phyloP scores from a whole-genome alignment of 257 asterid species.

The Gentiana dahurica region DNA sequence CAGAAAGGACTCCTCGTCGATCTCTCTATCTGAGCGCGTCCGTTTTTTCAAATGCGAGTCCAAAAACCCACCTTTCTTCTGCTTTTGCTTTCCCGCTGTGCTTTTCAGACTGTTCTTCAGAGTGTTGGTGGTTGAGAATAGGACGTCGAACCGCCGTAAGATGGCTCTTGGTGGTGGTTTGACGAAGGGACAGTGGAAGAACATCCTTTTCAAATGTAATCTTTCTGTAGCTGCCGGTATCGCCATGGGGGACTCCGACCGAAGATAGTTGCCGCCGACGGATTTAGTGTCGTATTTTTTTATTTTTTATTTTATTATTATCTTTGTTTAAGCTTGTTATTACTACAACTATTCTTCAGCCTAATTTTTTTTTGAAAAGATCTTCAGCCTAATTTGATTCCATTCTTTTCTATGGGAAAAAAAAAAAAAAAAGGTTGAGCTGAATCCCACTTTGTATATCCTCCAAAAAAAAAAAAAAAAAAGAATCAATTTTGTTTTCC shows the following conservation, averaged over 20 bases:
- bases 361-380: too few relatives aligned
- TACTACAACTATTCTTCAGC: too few relatives aligned
- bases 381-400: too few relatives aligned
- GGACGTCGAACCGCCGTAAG: conserved; percentile 11
- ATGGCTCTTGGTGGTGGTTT: conserved; percentile 12
- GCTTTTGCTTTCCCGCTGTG: conserved; percentile 13
- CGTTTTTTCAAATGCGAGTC: conserved; percentile 55
- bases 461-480: too few relatives aligned
- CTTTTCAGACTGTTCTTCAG: not conserved
- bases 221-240: conserved; percentile 19
- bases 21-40: conserved; percentile 71
- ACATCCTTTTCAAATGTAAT: conserved; percentile 30
- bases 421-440: too few relatives aligned
- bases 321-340: too few relatives aligned
- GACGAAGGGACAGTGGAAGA: conserved; percentile 12
- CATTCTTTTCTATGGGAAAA: too few relatives aligned
- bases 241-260: not conserved
- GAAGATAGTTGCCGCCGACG: not conserved
- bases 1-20: conserved; percentile 54
- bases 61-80: conserved; percentile 8
- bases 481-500: too few relatives aligned
- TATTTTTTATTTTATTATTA: too few relatives aligned
- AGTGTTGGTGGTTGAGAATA: conserved; percentile 2
- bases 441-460: too few relatives aligned
- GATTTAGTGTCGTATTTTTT: not conserved